Conservation (phyloP, 2,329 filamentous ascomycete species). For the Xylaria sp. region DNA sequence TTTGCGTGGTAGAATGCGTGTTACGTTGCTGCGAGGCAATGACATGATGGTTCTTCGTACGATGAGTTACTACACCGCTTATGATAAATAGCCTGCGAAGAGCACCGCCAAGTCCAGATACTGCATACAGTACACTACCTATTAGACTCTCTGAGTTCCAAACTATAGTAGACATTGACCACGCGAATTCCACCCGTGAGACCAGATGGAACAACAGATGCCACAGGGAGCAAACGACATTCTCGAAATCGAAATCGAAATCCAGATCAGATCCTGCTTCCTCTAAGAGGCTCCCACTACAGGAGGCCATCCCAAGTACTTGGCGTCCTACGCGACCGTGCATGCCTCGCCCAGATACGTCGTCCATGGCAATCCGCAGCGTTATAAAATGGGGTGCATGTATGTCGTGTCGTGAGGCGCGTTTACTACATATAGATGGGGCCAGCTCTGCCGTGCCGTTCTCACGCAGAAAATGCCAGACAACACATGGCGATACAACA, state of each 20-base stretch:
- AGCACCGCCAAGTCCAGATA: no score
- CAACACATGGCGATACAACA: no score
- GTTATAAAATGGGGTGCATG: constrained; percentile 1
- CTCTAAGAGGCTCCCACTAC: neutral
- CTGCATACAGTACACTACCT: no score
- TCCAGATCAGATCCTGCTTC: neutral
- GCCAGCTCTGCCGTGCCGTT: neutral
- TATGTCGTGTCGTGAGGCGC: neutral
- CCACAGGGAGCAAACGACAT: neutral
- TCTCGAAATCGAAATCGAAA: neutral
- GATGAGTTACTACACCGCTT: no score
- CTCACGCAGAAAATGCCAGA: no score
- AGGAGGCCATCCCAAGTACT: neutral
- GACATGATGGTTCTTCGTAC: neutral
- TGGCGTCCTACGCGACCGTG: neutral
- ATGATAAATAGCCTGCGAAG: no score
- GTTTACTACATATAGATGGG: neutral
- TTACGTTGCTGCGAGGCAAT: neutral
- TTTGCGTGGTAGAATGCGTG: neutral
- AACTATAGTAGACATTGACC: no score
- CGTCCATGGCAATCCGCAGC: constrained; percentile 1
- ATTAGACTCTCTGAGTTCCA: no score
- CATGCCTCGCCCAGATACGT: neutral
- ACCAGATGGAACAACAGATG: neutral
- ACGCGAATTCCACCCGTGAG: no score